phyloP scores from a whole-genome alignment of 768 basidiomycete species.

The Clathrus columnatus region DNA sequence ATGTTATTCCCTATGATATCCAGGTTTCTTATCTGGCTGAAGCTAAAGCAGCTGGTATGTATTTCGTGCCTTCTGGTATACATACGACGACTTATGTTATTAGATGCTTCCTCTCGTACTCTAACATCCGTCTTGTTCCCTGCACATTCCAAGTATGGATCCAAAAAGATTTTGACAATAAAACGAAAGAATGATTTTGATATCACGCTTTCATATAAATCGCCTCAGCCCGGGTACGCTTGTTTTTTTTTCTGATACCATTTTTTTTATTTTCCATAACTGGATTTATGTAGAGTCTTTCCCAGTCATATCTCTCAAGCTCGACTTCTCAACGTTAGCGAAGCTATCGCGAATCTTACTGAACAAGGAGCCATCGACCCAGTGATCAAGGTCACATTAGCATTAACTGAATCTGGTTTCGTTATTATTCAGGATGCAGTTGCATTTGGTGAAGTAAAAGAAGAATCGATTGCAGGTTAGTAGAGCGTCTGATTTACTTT shows the following conservation, averaged over 20 bases:
- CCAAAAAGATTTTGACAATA: conserved; percentile 81
- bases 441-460: conserved; percentile 72
- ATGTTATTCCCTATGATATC: conserved; percentile 65
- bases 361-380: conserved; percentile 74
- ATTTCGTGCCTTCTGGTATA: neutral
- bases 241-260: neutral
- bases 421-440: conserved; percentile 72
- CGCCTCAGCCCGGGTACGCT: conserved; percentile 50
- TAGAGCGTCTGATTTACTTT: neutral
- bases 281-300: conserved; percentile 42
- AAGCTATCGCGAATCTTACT: conserved; percentile 77
- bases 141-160: conserved; percentile 62
- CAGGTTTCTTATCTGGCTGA: conserved; percentile 72
- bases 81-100: conserved; percentile 7
- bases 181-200: conserved; percentile 79
- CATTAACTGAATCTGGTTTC: conserved; percentile 82
- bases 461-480: conserved; percentile 67
- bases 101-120: conserved; percentile 44
- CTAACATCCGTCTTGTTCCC: conserved; percentile 77
- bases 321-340: conserved; percentile 60
- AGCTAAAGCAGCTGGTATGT: conserved; percentile 29
- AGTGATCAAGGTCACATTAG: conserved; percentile 76
- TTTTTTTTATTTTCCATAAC: neutral
- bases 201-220: conserved; percentile 72
- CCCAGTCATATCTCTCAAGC: conserved; percentile 68